Evolutionary conservation across 1,139 yeast genomes (phyloP), one percentile per base, ranked within the genome.

Genomic region (Debaryomyces fabryi): DNA sequence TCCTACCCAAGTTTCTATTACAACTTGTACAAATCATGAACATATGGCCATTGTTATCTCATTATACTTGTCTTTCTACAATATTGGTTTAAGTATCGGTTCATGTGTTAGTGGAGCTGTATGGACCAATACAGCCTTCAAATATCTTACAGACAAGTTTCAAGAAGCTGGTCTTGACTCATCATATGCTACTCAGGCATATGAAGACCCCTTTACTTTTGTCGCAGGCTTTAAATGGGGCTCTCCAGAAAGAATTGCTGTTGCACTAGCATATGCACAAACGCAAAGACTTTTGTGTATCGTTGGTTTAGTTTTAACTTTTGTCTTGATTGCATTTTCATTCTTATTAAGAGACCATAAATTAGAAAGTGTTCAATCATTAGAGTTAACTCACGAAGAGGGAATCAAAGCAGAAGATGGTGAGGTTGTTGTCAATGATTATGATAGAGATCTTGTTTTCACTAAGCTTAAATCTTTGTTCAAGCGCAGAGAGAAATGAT

Each of bases 11-110:
- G 86, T 83, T 4, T 80, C 88, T 13, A 78, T 85, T 52, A 85
- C 83, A 58, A 67, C 88, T 1, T 77, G 79, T 49, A 81, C 86
- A 24, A 76, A 79, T 49, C 88, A 83, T 62, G 85, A 83, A 60
- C 71, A 81, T 63, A 79, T 83, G 82, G 86, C 87, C n/a, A 71
- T 79, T 41, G 79, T 83, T 32, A 74, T 84, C 38, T 79, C 88
- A 0, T 63, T 84, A 47, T 77, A 76, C 57, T 75, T 79, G 56
- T 75, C 87, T 1, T 59, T 78, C 33, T 83, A 80, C 63, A 77
- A 82, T 58, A 71, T 85, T 49, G 89, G 89, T 23, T 65, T 79
- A n/a, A 86, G 86, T 56, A 54, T 79, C 44, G 84, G 84, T 29
- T 60, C 74, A 16, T 59, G 81, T 38, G 71, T 85, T 29, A 76